Percentiles rank a stretch among this genome's conserved stretches.
phyloP scores from a whole-genome alignment of 148 eudicot species.

The Hydrangea macrophylla region DNA sequence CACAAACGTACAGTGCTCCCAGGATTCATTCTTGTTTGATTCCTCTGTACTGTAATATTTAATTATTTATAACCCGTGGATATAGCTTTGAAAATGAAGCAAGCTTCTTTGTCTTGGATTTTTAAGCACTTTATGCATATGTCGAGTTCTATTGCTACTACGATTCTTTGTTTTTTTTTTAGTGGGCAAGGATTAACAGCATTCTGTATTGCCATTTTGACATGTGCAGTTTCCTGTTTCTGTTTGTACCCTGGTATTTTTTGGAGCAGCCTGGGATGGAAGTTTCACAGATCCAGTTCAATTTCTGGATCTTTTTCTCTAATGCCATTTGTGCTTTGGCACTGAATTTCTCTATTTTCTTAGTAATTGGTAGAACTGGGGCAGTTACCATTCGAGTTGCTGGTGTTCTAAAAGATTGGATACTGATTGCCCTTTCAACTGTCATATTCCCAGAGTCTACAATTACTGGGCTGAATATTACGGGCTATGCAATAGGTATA shows the following conservation, averaged over 20 bases:
- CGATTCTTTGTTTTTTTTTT: neutral
- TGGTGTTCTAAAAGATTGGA: constrained; percentile 52
- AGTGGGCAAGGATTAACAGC: neutral
- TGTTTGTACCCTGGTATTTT: constrained; percentile 25
- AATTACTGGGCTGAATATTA: constrained; percentile 78
- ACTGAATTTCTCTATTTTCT: constrained; percentile 19
- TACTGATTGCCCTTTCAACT: constrained; percentile 87
- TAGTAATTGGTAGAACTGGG: constrained; percentile 26
- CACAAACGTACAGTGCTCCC: neutral
- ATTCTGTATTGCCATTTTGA: neutral
- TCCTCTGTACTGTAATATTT: neutral
- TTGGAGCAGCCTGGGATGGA: constrained; percentile 24
- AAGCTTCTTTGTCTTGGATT: neutral
- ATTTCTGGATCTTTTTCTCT: constrained; percentile 22
- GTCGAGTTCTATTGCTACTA: neutral
- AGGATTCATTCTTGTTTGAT: neutral
- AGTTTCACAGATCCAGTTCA: constrained; percentile 21
- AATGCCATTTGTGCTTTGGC: constrained; percentile 18
- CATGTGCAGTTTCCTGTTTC: constrained; percentile 27
- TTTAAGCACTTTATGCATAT: neutral
- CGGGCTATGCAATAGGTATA: constrained; percentile 89
- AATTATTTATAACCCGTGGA: too few species aligned
- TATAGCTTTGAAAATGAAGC: neutral
- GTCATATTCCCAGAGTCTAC: constrained; percentile 82
- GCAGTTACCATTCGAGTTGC: constrained; percentile 22